phyloP scores from a whole-genome alignment of 164 flowering plant species.

The Chimonanthus salicifolius region DNA sequence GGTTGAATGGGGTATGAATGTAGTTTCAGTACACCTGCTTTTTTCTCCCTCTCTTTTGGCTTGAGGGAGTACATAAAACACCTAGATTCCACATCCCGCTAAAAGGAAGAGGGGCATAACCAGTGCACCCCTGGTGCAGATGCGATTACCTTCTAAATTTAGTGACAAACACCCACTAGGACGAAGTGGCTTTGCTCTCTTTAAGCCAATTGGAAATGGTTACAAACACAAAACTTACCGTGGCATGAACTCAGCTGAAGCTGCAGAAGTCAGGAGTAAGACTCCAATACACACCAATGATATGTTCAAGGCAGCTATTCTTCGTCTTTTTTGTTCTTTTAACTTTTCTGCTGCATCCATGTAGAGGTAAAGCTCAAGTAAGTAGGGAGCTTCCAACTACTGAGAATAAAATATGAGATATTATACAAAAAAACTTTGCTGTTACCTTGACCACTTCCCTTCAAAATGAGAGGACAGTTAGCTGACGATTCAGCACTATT shows the following conservation, averaged over 20 bases:
- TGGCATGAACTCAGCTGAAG: slow-evolving; percentile 52
- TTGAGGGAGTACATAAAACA: no score
- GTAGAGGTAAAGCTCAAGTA: neutral
- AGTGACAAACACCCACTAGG: no score
- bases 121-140: no score
- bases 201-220: neutral
- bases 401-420: neutral
- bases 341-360: slow-evolving; percentile 30
- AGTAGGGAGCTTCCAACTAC: neutral
- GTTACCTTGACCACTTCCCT: slow-evolving; percentile 29
- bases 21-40: no score
- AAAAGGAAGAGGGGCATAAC: no score
- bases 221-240: slow-evolving; percentile 35
- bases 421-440: neutral
- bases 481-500: slow-evolving; percentile 26
- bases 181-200: no score
- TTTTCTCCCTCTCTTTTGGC: no score
- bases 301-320: slow-evolving; percentile 75
- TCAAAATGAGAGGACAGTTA: slow-evolving; percentile 43
- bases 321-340: slow-evolving; percentile 50
- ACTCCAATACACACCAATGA: slow-evolving; percentile 60
- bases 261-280: slow-evolving; percentile 63
- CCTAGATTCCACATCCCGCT: no score
- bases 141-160: no score
- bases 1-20: no score